Evolutionary conservation across 345 rosid genomes (phyloP), one percentile per base, ranked within the genome.

Genomic region (Bruguiera gymnorhiza): DNA sequence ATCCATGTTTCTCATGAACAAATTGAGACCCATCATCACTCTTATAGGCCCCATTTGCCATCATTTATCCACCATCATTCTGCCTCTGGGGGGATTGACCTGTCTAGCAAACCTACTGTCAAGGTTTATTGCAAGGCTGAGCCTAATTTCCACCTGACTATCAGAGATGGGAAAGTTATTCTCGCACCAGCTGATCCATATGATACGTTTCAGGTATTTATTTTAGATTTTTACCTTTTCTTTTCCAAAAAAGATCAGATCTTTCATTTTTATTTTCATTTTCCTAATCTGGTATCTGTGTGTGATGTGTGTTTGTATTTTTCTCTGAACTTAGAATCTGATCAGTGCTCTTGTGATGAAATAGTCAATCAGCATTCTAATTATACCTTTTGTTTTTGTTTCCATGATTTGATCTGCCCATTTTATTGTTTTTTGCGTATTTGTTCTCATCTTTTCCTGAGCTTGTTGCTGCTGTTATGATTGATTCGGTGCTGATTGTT

Each of bases 51-150:
- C 34, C 83, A 80, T 16, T 0, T 70, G 73, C 81, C 88, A 64
- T 71, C 87, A 62, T 74, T 58, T 68, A n/a, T 65, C 65, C 73
- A 78, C 43, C 83, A 76, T 64, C 26, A 78, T 11, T 71, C 83
- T 66, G 74, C 48, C 8, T 59, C 72, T 19, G 78, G 27, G 7
- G 81, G 73, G 48, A 36, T 54, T 64, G 70, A 81, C 19, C 76
- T 91, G 29, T 79, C 87, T 15, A 77, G 74, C 3, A 91, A 82
- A 31, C 76, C 84, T 20, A 79, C 89, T 24, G 72, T 73, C 52
- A 88, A 80, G 81, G 87, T 91, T 70, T 86, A 76, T 62, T 82
- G 84, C 63, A 91, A 87, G 80, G 94, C 96, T 16, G 79, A 73
- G 24, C 90, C 90, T 32, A 64, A 83, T 55, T 87, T 77, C 63